Evolutionary conservation across 225 moss, liverwort and hornwort species (phyloP), one percentile per base, ranked within the genome.

Genomic region (Polytrichum commune): DNA sequence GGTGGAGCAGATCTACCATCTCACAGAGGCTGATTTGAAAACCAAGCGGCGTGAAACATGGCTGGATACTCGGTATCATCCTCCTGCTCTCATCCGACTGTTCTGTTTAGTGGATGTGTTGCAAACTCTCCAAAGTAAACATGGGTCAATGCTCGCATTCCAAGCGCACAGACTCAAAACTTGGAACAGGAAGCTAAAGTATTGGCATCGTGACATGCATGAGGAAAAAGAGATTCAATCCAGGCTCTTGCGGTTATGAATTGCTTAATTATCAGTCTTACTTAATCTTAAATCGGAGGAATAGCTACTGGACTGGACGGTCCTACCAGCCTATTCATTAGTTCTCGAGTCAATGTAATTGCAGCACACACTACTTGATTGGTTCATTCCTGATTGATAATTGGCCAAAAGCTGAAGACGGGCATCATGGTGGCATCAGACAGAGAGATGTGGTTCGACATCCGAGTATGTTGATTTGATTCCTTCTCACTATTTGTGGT

Each of bases 1-100:
- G 53, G 72, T 72, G 58, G 63, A 72, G 27, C 72, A 72, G 72
- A 72, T 72, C 23, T 72, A 72, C 53, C 72, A 72, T 72, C 72
- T 72, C 62, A 60, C 62, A 19, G 61, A 72, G 25, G 18, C 72
- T 29, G 72, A 72, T 25, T 38, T 72, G 20, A 64, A 72, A 29
- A 13, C 58, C 18, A 72, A 72, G 54, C 62, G 35, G 46, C 38
- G 72, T 20, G 63, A 72, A 62, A 63, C 61, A 53, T 72, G 72
- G 72, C 32, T 72, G 54, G 72, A 72, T 72, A 64, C 62, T 62
- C 72, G 72, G 26, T 72, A 72, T 33, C 32, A 38, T 53, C 72
- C 72, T 3, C 72, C 72, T 60, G 62, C 72, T 19, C 72, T 72
- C 61, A 72, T 72, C 28, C 62, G 72, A 8, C 62, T 72, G 27